phyloP scores from a whole-genome alignment of 2,329 filamentous ascomycete genomes.

The Chaetomium globosum region DNA sequence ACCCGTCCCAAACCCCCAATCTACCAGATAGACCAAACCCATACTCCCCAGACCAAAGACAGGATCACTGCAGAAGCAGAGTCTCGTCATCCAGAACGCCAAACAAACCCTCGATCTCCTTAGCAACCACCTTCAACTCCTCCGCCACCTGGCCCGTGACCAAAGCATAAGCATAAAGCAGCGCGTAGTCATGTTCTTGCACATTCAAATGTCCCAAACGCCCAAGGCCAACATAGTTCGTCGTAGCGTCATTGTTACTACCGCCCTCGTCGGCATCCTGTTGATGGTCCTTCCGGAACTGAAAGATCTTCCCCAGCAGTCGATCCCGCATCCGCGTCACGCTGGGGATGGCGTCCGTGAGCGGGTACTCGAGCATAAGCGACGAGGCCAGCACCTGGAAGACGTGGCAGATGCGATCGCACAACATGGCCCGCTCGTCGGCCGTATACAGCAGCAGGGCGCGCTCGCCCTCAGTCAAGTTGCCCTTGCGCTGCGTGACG shows the following conservation, averaged over 20 bases:
- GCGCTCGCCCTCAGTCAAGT: constrained; percentile 76
- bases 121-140: constrained; percentile 62
- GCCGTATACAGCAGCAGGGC: constrained; percentile 78
- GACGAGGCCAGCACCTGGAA: constrained; percentile 84
- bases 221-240: constrained; percentile 21
- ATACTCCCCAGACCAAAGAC: not conserved
- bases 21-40: not conserved
- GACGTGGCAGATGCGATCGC: constrained; percentile 87
- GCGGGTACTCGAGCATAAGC: constrained; percentile 90
- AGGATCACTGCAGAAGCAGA: constrained; percentile 55
- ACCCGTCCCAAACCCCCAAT: not conserved
- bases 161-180: constrained; percentile 86
- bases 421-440: constrained; percentile 77
- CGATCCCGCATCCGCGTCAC: constrained; percentile 79
- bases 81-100: constrained; percentile 64
- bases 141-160: constrained; percentile 68
- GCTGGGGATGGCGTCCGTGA: constrained; percentile 85
- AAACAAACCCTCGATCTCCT: constrained; percentile 65
- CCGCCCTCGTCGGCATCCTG: constrained; percentile 23
- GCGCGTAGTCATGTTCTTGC: constrained; percentile 80
- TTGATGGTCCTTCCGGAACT: constrained; percentile 73
- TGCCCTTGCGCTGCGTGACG: constrained; percentile 78
- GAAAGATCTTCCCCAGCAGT: constrained; percentile 82
- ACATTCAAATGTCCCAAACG: constrained; percentile 45
- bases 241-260: constrained; percentile 7